Base-by-base conservation (phyloP, 129 eudicot species). In the Mikania micrantha region DNA sequence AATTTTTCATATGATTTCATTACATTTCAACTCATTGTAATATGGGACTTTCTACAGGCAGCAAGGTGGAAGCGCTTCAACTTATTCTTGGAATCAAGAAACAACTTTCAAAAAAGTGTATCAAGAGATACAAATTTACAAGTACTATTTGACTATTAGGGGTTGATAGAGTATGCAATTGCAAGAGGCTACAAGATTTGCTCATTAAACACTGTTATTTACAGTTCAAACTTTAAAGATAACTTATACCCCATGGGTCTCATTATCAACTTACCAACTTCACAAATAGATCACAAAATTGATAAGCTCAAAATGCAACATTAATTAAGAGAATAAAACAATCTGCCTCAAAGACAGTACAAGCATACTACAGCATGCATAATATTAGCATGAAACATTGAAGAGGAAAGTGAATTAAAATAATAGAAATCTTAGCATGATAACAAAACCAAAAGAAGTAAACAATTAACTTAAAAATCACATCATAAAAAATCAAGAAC, bases 61-160 rank as follows among this genome's bases (percentile, higher is more conserved):
- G 70, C 39, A 5, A 39, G 56, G 16, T 64, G 7, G 8, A 58
- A 45, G 41, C 9, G 40, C 71, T 66, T 20, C 71, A 27, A 66
- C 62, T 56, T 66, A 44, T 9, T 45, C 58, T 66, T 66, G 9
- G 58, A 44, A 13, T 44, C 58, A 66, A 16, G 58, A 53, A 69
- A 39, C 60, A 39, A 71, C 27, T 25, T 73, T 20, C 60, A 71
- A 59, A 38, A 19, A 53, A 67, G 11, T 11, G 22, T 48, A 32
- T 57, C 27, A 44, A 15, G 22, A 42, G 4, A 19, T 17, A 38
- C 54, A 47, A 9, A 5, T 21, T 19, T 31, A 25, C 52, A 54
- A 34, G 48, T 36, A 27, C 8, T 19, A 56, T 70, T n/a, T n/a
- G 58, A 59, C 21, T 21, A 36, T 49, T 6, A 45, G 4, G 60